phyloP scores from a whole-genome alignment of 2,329 filamentous ascomycete species.

The Eurotiales sp. region DNA sequence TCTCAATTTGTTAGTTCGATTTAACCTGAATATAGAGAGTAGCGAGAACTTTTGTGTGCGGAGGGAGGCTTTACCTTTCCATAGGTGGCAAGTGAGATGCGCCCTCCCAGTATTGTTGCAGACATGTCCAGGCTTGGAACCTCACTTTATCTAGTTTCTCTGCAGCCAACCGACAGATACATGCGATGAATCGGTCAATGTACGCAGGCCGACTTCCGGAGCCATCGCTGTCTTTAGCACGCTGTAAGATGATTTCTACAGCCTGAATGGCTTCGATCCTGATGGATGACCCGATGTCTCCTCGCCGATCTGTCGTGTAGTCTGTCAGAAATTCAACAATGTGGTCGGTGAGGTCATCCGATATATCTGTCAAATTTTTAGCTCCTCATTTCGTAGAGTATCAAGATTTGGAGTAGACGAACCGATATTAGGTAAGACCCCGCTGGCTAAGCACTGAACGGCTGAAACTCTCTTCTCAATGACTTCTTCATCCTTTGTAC shows the following conservation, averaged over 20 bases:
- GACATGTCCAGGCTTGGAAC: conserved; percentile 45
- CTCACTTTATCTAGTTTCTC: conserved; percentile 91
- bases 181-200: conserved; percentile 30
- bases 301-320: conserved; percentile 84
- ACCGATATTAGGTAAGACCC: conserved; percentile 37
- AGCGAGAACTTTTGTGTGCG: too few relatives aligned
- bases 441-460: conserved; percentile 35
- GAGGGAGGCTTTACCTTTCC: conserved; percentile 41
- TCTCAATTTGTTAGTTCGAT: neutral
- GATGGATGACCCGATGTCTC: conserved; percentile 85
- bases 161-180: conserved; percentile 65
- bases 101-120: conserved; percentile 39
- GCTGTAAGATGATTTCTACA: conserved; percentile 38
- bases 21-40: neutral
- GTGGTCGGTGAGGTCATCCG: conserved; percentile 25
- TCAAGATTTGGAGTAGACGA: conserved; percentile 12
- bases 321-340: conserved; percentile 62
- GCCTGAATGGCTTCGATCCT: conserved; percentile 73
- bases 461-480: conserved; percentile 41
- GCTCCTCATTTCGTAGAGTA: neutral
- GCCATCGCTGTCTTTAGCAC: neutral
- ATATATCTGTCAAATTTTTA: conserved; percentile 27
- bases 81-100: conserved; percentile 30
- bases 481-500: conserved; percentile 32
- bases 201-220: conserved; percentile 18